Conservation (phyloP, 208 protist species). For the Crithidia brevicula region DNA sequence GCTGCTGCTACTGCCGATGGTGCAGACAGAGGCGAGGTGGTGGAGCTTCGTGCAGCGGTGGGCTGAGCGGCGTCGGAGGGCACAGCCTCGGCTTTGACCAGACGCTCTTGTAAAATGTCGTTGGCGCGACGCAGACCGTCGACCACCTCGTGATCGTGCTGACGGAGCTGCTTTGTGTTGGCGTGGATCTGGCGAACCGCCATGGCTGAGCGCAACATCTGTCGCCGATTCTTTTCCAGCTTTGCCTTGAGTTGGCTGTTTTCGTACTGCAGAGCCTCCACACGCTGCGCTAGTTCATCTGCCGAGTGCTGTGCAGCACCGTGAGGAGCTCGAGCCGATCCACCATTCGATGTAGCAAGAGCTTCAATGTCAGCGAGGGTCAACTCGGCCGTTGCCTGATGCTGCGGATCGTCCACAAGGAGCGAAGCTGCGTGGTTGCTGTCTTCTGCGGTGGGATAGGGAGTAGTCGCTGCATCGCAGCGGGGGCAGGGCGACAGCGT, state of each 20-base stretch:
- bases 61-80: background rate
- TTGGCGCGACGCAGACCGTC: constrained; percentile 32
- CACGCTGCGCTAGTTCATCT: background rate
- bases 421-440: background rate
- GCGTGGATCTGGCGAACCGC: constrained; percentile 40
- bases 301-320: background rate
- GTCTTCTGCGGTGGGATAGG: constrained; percentile 6
- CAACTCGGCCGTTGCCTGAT: background rate
- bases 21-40: background rate
- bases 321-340: background rate
- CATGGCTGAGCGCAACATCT: constrained; percentile 43
- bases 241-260: constrained; percentile 20
- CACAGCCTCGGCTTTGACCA: background rate
- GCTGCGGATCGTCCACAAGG: background rate
- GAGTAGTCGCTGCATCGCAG: constrained; percentile 32
- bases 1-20: background rate
- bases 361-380: constrained; percentile 11
- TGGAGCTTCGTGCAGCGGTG: background rate
- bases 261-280: constrained; percentile 17
- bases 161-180: constrained; percentile 9
- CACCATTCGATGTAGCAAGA: background rate
- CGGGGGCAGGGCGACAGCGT: constrained; percentile 47
- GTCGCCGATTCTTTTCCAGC: constrained; percentile 20
- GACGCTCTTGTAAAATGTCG: constrained; percentile 8
- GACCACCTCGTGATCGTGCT: constrained; percentile 16